These are phyloP conservation scores for Geotrichum histeridarum DNA, from an alignment of 1,139 yeast species.

Conservation along the genomic window DNA sequence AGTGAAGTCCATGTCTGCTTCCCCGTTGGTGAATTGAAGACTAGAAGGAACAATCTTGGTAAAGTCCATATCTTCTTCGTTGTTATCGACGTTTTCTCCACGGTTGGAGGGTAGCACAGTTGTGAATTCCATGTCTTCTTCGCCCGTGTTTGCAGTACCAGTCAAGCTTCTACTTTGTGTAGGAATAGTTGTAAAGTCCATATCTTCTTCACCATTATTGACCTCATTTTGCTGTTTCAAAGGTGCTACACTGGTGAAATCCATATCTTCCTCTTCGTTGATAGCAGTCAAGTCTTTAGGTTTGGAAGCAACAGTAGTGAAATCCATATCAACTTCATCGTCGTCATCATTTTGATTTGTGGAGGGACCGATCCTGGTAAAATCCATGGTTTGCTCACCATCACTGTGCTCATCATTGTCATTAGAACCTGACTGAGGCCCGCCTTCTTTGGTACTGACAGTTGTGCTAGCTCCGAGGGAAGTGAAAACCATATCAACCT, in stretches of 20 bases:
- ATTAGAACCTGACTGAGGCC: background rate
- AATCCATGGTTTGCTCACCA: slow-evolving; percentile 7
- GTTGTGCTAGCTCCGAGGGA: background rate
- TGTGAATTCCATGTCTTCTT: slow-evolving; percentile 16
- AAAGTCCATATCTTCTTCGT: slow-evolving; percentile 20
- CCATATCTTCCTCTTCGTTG: slow-evolving; percentile 16
- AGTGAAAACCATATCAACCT: slow-evolving; percentile 8
- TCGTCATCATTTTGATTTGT: slow-evolving; percentile 6
- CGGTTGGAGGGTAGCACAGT: background rate
- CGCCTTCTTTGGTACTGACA: background rate
- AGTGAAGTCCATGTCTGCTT: slow-evolving; percentile 12
- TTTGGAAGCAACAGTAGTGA: slow-evolving; percentile 19
- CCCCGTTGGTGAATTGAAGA: background rate
- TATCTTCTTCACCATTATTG: slow-evolving; percentile 20
- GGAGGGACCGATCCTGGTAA: background rate
- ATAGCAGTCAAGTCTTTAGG: background rate
- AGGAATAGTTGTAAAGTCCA: slow-evolving; percentile 26
- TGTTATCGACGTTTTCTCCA: slow-evolving; percentile 7
- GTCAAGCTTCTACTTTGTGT: slow-evolving; percentile 6
- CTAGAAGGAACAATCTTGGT: slow-evolving; percentile 15
- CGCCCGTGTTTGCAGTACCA: slow-evolving; percentile 8
- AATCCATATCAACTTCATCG: slow-evolving; percentile 23
- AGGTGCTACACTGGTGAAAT: slow-evolving; percentile 11
- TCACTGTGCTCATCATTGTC: slow-evolving; percentile 1
- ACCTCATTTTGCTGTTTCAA: slow-evolving; percentile 1